Conservation (phyloP, 2,329 filamentous ascomycete genomes). For the Pseudogymnoascus pannorum region DNA sequence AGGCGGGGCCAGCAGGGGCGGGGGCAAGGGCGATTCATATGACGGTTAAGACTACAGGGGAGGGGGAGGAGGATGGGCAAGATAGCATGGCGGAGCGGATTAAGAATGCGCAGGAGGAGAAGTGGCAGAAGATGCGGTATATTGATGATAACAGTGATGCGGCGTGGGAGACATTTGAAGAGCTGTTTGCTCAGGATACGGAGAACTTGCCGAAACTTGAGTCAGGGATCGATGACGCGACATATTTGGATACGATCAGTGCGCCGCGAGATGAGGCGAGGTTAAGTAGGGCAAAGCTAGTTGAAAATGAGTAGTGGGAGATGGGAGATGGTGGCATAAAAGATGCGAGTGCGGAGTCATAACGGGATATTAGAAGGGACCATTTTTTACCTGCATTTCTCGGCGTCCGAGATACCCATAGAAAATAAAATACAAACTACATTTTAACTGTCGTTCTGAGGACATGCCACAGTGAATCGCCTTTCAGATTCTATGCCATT, state of each 20-base stretch:
- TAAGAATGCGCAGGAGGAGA: slow-evolving; percentile 69
- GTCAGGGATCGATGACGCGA: slow-evolving; percentile 47
- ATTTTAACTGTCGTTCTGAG: not conserved
- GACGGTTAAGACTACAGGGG: slow-evolving; percentile 70
- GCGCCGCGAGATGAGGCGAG: slow-evolving; percentile 34
- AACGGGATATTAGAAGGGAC: not conserved
- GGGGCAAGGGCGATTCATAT: slow-evolving; percentile 66
- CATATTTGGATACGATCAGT: slow-evolving; percentile 58
- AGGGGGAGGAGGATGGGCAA: slow-evolving; percentile 56
- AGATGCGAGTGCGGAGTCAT: not conserved
- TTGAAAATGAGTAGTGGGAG: not conserved
- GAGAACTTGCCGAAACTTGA: slow-evolving; percentile 32
- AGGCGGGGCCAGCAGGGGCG: slow-evolving; percentile 40
- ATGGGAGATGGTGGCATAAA: not conserved
- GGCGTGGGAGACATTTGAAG: slow-evolving; percentile 69
- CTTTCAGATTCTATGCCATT: not conserved
- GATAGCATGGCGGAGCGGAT: slow-evolving; percentile 71
- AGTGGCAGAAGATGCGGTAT: slow-evolving; percentile 74
- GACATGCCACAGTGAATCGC: not conserved
- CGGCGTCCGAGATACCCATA: slow-evolving; percentile 10
- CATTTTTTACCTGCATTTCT: slow-evolving; percentile 9
- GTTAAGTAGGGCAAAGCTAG: slow-evolving; percentile 18
- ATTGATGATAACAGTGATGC: slow-evolving; percentile 71
- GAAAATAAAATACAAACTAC: slow-evolving; percentile 2
- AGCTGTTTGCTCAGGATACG: slow-evolving; percentile 46